Conservation (phyloP, 495 filamentous ascomycete species). For the Xylaria palmicola region DNA sequence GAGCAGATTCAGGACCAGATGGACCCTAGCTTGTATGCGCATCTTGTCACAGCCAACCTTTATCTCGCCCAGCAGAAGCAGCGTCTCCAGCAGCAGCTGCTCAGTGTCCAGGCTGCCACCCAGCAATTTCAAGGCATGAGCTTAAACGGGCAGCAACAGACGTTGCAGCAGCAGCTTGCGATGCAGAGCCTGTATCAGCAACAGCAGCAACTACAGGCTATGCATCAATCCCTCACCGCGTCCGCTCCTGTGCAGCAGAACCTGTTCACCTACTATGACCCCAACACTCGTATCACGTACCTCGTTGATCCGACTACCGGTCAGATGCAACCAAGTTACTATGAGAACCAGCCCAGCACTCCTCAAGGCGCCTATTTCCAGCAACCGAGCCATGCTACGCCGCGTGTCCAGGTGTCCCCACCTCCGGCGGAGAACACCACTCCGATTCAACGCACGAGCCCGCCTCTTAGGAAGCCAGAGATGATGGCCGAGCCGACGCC, state of each 20-base stretch:
- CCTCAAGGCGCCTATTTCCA: slow-evolving; percentile 37
- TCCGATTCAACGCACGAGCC: slow-evolving; percentile 55
- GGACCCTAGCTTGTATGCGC: slow-evolving; percentile 79
- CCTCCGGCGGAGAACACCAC: slow-evolving; percentile 58
- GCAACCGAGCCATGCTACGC: slow-evolving; percentile 42
- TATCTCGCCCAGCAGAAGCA: slow-evolving; percentile 88
- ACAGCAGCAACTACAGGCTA: slow-evolving; percentile 70
- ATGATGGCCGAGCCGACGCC: slow-evolving; percentile 65
- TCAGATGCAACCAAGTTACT: slow-evolving; percentile 39
- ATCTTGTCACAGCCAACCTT: slow-evolving; percentile 79
- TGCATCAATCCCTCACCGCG: slow-evolving; percentile 64
- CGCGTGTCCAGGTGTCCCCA: slow-evolving; percentile 76
- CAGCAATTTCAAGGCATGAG: slow-evolving; percentile 79
- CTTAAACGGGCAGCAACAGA: slow-evolving; percentile 49
- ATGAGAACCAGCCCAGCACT: slow-evolving; percentile 28
- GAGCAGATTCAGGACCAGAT: slow-evolving; percentile 65
- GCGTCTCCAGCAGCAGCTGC: slow-evolving; percentile 64
- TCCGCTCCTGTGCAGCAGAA: slow-evolving; percentile 45
- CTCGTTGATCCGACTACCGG: slow-evolving; percentile 49
- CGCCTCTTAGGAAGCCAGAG: slow-evolving; percentile 66
- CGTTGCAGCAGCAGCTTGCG: slow-evolving; percentile 42
- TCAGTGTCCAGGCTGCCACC: slow-evolving; percentile 57
- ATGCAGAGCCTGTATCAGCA: slow-evolving; percentile 49
- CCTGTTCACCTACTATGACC: slow-evolving; percentile 80
- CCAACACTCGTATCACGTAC: slow-evolving; percentile 75